These are phyloP conservation scores for Curvularia lunata DNA, from an alignment of 2,329 filamentous ascomycete genomes.

Conservation along the genomic window DNA sequence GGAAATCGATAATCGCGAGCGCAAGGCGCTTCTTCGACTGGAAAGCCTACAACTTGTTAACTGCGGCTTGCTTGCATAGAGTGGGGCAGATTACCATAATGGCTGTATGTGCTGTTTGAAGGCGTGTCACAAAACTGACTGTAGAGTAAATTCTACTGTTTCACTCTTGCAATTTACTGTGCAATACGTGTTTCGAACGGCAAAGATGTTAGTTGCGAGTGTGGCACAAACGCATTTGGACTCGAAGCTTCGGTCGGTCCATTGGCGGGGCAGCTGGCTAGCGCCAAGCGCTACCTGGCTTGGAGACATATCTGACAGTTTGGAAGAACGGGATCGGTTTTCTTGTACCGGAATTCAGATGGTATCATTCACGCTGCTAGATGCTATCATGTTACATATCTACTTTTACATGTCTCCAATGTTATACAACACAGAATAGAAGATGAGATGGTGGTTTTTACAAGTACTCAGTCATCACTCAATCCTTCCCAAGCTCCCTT, in stretches of 20 bases:
- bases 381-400: conserved; percentile 35
- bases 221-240: conserved; percentile 15
- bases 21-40: conserved; percentile 83
- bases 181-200: conserved; percentile 7
- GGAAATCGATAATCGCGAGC: conserved; percentile 96
- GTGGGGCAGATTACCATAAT: conserved; percentile 38
- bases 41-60: conserved; percentile 45
- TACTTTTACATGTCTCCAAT: conserved; percentile 35
- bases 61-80: conserved; percentile 10
- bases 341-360: not conserved
- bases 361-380: conserved; percentile 25
- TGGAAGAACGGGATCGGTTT: not conserved
- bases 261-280: conserved; percentile 25
- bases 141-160: not conserved
- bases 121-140: conserved; percentile 8
- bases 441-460: conserved; percentile 29
- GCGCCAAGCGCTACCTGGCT: conserved; percentile 20
- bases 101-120: conserved; percentile 23
- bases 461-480: conserved; percentile 33
- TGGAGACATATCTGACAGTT: not conserved
- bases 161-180: not conserved
- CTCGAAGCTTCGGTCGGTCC: conserved; percentile 36
- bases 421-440: conserved; percentile 29
- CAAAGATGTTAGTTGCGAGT: conserved; percentile 10
- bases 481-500: conserved; percentile 44